A percentile compares a stretch with the other conserved stretches of the same genome.
Evolutionary conservation across 2,329 filamentous ascomycete genomes (phyloP).

Genomic region (Cadophora malorum): DNA sequence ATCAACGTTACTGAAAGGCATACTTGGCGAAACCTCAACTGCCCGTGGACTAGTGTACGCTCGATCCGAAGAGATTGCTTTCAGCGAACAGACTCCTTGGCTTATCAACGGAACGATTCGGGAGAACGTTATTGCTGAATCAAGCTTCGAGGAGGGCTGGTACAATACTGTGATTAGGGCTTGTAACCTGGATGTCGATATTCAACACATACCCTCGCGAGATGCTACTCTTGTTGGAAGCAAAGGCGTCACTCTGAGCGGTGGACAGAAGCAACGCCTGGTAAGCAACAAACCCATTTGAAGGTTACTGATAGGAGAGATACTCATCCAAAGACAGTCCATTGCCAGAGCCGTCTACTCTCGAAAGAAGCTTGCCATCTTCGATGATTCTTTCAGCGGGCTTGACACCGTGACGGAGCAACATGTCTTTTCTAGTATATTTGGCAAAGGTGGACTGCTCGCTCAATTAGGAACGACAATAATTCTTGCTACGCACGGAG

Average conservation of each 20-base stretch:
- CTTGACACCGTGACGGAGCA: constrained; percentile 40
- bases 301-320: not conserved
- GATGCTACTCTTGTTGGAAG: constrained; percentile 39
- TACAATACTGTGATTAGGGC: constrained; percentile 69
- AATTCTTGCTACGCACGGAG: constrained; percentile 47
- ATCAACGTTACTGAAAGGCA: constrained; percentile 14
- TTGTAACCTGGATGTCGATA: constrained; percentile 66
- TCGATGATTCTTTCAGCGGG: constrained; percentile 43
- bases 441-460: constrained; percentile 33
- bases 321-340: constrained; percentile 42
- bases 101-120: constrained; percentile 50
- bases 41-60: constrained; percentile 1
- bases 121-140: constrained; percentile 48
- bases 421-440: constrained; percentile 34
- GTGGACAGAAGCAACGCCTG: constrained; percentile 37
- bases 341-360: constrained; percentile 62
- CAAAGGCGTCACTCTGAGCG: constrained; percentile 43
- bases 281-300: constrained; percentile 5
- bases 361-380: constrained; percentile 34
- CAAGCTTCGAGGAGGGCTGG: constrained; percentile 50
- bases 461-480: constrained; percentile 44
- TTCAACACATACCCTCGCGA: constrained; percentile 45
- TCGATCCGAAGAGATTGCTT: constrained; percentile 41
- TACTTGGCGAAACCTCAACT: constrained; percentile 18
- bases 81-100: constrained; percentile 54